These are phyloP conservation scores for Scutellaria baicalensis DNA, from an alignment of 257 asterid genomes.

Conservation along the genomic window DNA sequence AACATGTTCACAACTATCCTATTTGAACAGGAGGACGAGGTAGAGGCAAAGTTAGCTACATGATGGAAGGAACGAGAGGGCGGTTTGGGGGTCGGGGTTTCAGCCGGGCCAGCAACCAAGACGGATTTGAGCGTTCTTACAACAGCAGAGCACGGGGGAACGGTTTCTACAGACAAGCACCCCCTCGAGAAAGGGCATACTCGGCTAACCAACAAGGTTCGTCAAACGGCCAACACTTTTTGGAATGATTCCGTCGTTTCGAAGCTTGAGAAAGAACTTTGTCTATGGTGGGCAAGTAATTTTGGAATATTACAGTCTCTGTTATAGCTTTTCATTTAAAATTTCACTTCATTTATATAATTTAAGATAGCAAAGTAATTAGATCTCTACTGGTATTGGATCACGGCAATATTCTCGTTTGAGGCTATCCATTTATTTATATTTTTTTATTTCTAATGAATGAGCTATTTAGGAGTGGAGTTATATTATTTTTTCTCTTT, in stretches of 20 bases:
- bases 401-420: slow-evolving; percentile 14
- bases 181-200: slow-evolving; percentile 50
- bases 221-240: slow-evolving; percentile 37
- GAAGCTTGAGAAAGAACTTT: slow-evolving; percentile 11
- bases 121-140: slow-evolving; percentile 52
- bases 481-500: not conserved
- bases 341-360: slow-evolving; percentile 11
- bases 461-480: not conserved
- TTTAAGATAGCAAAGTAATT: slow-evolving; percentile 21
- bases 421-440: slow-evolving; percentile 14
- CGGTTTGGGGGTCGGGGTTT: slow-evolving; percentile 64
- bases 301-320: slow-evolving; percentile 30
- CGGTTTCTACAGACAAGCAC: slow-evolving; percentile 59
- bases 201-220: slow-evolving; percentile 43
- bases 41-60: slow-evolving; percentile 74
- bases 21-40: slow-evolving; percentile 74
- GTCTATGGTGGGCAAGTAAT: slow-evolving; percentile 27
- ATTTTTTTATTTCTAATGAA: slow-evolving; percentile 8
- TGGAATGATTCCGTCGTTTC: slow-evolving; percentile 31
- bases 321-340: slow-evolving; percentile 20
- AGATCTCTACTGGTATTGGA: slow-evolving; percentile 23
- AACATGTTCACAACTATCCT: not conserved
- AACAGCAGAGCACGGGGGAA: slow-evolving; percentile 64
- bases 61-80: slow-evolving; percentile 60
- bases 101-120: slow-evolving; percentile 40